Evolutionary conservation across 2,329 filamentous ascomycete species (phyloP).

Genomic region (Calonectria fujianensis): DNA sequence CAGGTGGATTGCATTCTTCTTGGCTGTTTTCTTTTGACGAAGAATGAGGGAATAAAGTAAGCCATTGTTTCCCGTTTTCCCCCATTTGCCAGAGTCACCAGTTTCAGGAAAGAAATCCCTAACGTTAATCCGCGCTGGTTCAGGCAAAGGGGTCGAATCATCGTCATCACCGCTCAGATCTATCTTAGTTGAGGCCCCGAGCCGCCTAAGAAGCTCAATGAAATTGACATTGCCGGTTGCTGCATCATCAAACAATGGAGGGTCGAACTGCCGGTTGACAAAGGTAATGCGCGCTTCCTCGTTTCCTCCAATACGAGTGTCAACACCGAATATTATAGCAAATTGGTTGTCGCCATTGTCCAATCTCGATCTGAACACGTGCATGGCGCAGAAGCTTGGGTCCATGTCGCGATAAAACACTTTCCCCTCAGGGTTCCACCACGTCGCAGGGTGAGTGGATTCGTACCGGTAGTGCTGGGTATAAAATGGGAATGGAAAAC

Average conservation of each 20-base stretch:
- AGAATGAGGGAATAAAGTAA: background rate
- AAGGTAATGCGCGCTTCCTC: background rate
- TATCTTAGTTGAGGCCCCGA: background rate
- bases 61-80: background rate
- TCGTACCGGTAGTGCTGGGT: conserved; percentile 1
- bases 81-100: background rate
- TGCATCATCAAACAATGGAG: background rate
- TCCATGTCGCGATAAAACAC: background rate
- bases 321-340: background rate
- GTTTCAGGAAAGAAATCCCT: background rate
- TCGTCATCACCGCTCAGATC: background rate
- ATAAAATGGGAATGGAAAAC: background rate
- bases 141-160: background rate
- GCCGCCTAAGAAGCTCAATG: background rate
- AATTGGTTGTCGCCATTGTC: background rate
- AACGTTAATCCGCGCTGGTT: background rate
- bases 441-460: background rate
- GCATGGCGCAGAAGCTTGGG: background rate
- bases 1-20: background rate
- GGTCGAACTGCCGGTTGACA: background rate
- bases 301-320: background rate
- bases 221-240: background rate
- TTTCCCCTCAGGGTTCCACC: background rate
- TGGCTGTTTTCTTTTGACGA: background rate
- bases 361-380: background rate